These are phyloP conservation scores for Botrytis elliptica DNA, from an alignment of 2,329 filamentous ascomycete species.

Conservation along the genomic window DNA sequence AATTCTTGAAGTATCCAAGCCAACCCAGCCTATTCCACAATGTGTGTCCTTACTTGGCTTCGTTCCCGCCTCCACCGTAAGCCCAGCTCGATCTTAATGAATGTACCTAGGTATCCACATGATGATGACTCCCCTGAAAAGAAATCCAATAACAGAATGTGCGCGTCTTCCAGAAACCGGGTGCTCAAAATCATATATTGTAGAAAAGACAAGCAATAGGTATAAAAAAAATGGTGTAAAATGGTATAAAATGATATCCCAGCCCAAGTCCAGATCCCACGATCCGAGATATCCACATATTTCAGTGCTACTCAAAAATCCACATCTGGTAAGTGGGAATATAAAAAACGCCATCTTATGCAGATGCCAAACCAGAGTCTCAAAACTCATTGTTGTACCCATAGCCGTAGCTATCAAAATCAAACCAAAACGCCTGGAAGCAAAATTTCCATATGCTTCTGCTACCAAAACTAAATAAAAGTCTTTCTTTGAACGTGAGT, in stretches of 20 bases:
- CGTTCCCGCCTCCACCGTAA: neutral
- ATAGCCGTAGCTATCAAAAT: slow-evolving; percentile 17
- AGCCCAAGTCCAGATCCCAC: neutral
- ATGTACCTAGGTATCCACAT: neutral
- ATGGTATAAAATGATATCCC: slow-evolving; percentile 10
- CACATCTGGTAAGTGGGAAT: slow-evolving; percentile 12
- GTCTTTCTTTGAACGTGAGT: slow-evolving; percentile 6
- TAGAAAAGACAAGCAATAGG: slow-evolving; percentile 5
- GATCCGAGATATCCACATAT: neutral
- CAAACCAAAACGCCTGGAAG: slow-evolving; percentile 17
- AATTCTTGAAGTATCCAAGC: neutral
- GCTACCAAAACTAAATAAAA: slow-evolving; percentile 10
- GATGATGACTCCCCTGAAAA: neutral
- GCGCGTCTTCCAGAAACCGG: neutral
- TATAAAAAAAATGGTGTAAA: slow-evolving; percentile 17
- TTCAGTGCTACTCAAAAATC: slow-evolving; percentile 7
- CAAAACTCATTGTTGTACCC: slow-evolving; percentile 10
- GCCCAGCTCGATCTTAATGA: neutral
- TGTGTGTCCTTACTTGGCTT: neutral
- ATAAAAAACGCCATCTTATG: slow-evolving; percentile 22
- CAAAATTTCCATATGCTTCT: slow-evolving; percentile 4
- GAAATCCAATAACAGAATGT: neutral
- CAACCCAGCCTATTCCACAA: slow-evolving; percentile 4
- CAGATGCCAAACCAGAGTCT: slow-evolving; percentile 21
- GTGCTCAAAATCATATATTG: slow-evolving; percentile 11